Base-by-base conservation (phyloP, 2,329 filamentous ascomycete species). In the Graphilbum fragrans region DNA sequence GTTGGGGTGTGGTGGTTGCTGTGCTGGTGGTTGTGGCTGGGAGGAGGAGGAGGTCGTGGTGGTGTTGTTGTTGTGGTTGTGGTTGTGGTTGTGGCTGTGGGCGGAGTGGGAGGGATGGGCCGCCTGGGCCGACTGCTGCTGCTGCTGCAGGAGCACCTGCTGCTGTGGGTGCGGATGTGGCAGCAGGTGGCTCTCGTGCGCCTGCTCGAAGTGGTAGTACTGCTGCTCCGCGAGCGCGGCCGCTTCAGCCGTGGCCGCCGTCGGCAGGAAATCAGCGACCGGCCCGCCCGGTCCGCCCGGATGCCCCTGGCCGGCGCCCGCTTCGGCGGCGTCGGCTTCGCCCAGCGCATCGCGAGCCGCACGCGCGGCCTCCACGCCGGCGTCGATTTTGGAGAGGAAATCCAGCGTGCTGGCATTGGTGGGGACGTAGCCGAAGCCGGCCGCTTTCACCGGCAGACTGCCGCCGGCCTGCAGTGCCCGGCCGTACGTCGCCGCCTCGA, bases 301-400 rank as follows among this genome's bases (percentile, higher is more conserved):
- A n/a, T n/a, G n/a, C 20, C 3, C 34, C 37, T 2, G 42, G 14
- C 2, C 14, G 22, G 2, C n/a, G n/a, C 31, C 23, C 18, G 22
- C 18, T 7, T 8, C 22, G 9, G 29, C 29, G 29, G 29, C 4
- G 35, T 14, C 7, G 6, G 39, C 23, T 9, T 34, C 29, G 21
- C 8, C n/a, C 25, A 20, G 8, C 4, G 33, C 31, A 21, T 23
- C 38, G 14, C 20, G 10, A 22, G 5, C 31, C 17, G 16, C 18
- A 14, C 31, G 12, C 19, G n/a, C 22, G 31, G 31, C 53, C 16
- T 64, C 59, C 3, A 52, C 54, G 23, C 58, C 58, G 27, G 61
- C 59, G 50, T 77, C 70, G 31, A 77, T 73, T 49, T 66, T 70
- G 47, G 66, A 65, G 47, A 77, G 60, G 37, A 77, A 68, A 3